These are phyloP conservation scores for Clarkia xantiana DNA, from an alignment of 345 rosid species.

Conservation along the genomic window DNA sequence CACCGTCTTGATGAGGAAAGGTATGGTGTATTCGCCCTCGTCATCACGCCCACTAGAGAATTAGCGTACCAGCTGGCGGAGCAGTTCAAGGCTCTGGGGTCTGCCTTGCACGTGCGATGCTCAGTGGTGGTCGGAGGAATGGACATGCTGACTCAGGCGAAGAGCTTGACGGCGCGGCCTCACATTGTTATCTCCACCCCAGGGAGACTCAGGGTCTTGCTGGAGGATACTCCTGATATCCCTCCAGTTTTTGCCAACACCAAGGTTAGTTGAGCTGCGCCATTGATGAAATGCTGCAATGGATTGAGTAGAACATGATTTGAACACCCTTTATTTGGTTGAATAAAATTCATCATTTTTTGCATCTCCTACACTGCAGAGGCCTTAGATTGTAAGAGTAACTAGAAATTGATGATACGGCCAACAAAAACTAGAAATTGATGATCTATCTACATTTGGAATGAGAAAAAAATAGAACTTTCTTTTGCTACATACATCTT, in stretches of 20 bases:
- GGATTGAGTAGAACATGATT: too few relatives aligned
- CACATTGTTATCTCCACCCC: constrained; percentile 87
- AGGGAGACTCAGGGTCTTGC: constrained; percentile 73
- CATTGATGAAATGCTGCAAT: too few relatives aligned
- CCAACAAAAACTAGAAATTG: too few relatives aligned
- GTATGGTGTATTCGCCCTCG: constrained; percentile 64
- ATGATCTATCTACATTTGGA: too few relatives aligned
- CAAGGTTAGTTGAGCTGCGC: constrained; percentile 40
- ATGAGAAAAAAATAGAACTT: too few relatives aligned
- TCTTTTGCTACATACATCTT: too few relatives aligned
- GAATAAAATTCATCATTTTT: too few relatives aligned
- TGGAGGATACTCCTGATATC: constrained; percentile 69
- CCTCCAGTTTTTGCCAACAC: constrained; percentile 63
- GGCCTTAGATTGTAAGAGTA: too few relatives aligned
- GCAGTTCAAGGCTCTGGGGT: constrained; percentile 86
- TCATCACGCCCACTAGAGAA: constrained; percentile 92
- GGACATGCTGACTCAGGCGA: constrained; percentile 71
- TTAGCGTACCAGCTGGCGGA: constrained; percentile 88
- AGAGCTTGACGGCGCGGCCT: constrained; percentile 48
- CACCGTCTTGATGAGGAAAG: constrained; percentile 70
- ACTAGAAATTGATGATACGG: too few relatives aligned
- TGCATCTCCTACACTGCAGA: too few relatives aligned
- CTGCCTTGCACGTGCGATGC: constrained; percentile 65
- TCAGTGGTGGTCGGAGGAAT: constrained; percentile 84
- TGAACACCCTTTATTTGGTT: too few relatives aligned